Base-by-base conservation (phyloP, 306 rosid genomes). In the Biancaea sappan region DNA sequence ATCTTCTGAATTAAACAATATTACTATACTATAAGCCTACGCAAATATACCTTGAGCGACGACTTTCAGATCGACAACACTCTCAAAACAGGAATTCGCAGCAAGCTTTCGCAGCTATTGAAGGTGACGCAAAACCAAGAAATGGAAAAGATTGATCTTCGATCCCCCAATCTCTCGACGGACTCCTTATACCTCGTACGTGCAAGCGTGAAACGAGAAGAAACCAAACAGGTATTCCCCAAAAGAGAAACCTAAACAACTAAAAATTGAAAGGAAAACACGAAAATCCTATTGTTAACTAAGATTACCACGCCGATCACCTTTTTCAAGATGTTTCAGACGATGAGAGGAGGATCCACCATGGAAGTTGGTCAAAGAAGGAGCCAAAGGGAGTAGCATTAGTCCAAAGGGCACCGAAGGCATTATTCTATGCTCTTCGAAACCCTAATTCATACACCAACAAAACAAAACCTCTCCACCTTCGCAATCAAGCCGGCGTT, bases 291-390 rank as follows among this genome's bases (percentile, higher is more conserved):
- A 62, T 79, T 65, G 97, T 86, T 84, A 91, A 88, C 94, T 86
- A 88, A 93, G 96, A 89, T 85, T 93, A 84, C 94, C 96, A 70
- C 96, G 98, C 77, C 94, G 87, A 85, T 93, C 91, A 79, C 97
- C 61, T 37, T 88, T 89, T 69, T 86, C 85, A 12, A 91, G 90
- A 83, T 72, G 87, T 80, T 93, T 89, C 65, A 86, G 81, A 91
- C 96, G 94, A 82, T 84, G 88, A 79, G 83, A 76, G 37, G 85
- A 86, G 1, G 92, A 86, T 47, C 97, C 92, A 63, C 84, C 86
- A 58, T 86, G 88, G 63, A 83, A 86, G 19, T 80, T 77, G 50
- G 51, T 73, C 72, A 86, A 58, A 13, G 88, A 88, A 63, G 84
- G 83, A 32, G 73, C 51, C 76, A 82, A 18, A 51, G 83, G 78